Evolutionary conservation across 148 eudicot species (phyloP).

Genomic region (Nepenthes gracilis): DNA sequence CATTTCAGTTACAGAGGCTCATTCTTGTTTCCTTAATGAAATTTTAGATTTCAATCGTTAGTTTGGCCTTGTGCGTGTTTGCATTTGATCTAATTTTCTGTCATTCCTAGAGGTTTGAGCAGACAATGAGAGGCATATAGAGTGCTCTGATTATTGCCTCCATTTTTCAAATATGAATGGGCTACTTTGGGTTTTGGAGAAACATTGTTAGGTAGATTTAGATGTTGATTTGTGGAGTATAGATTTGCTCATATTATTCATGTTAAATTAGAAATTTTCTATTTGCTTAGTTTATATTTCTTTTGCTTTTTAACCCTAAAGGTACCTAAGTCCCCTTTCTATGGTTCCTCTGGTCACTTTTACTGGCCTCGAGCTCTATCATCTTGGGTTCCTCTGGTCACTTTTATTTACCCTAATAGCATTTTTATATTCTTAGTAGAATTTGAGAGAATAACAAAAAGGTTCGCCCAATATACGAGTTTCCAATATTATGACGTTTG

Average conservation of each 20-base stretch:
- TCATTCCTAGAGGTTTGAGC: conserved; percentile 53
- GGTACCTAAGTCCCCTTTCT: conserved; percentile 69
- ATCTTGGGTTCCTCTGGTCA: conserved; percentile 55
- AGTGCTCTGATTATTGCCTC: conserved; percentile 62
- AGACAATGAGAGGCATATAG: conserved; percentile 57
- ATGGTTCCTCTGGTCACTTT: conserved; percentile 71
- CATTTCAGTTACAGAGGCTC: neutral
- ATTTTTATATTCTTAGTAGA: neutral
- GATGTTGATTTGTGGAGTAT: too few species aligned
- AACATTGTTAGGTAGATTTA: conserved; percentile 34
- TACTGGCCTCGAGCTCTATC: conserved; percentile 61
- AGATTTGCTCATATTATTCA: too few species aligned
- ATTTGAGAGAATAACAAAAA: neutral
- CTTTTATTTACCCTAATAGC: neutral
- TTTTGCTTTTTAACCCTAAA: conserved; percentile 10
- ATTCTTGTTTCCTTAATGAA: neutral
- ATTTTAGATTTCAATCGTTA: neutral
- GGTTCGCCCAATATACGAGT: too few species aligned
- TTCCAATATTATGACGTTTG: too few species aligned
- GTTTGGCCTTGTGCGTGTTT: neutral
- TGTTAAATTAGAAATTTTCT: neutral
- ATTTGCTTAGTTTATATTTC: neutral
- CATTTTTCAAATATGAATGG: conserved; percentile 41
- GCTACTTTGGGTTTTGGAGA: conserved; percentile 76
- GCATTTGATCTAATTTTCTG: neutral